Conservation (phyloP, 176 grass and related monocot genomes). For the Paspalum notatum region DNA sequence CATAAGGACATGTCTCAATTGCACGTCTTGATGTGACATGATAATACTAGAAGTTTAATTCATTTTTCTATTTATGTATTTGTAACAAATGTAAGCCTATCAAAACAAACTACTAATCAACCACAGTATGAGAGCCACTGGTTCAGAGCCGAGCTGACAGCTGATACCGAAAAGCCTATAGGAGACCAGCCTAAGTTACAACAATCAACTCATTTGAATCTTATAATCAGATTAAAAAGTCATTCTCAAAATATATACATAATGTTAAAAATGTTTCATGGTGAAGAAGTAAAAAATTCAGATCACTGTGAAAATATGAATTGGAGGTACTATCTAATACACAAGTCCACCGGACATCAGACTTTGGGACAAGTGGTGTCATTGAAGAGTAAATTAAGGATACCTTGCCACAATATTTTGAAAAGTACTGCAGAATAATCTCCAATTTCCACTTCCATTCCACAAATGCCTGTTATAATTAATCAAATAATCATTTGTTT, state of each 20-base stretch:
- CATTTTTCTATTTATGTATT: neutral
- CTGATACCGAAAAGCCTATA: slow-evolving; percentile 2
- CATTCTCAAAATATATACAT: too few relatives aligned
- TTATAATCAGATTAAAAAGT: neutral
- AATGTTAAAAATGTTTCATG: too few relatives aligned
- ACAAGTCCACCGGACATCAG: too few relatives aligned
- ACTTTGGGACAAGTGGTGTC: slow-evolving; percentile 18
- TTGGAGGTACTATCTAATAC: too few relatives aligned
- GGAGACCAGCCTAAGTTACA: slow-evolving; percentile 18
- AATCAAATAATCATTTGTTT: slow-evolving; percentile 25
- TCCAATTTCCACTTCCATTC: slow-evolving; percentile 92
- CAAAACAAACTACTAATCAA: neutral
- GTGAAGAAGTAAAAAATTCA: too few relatives aligned
- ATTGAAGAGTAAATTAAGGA: slow-evolving; percentile 32
- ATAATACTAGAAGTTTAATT: slow-evolving; percentile 31
- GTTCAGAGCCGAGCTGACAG: neutral
- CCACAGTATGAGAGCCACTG: neutral
- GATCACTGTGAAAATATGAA: too few relatives aligned
- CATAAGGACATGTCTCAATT: slow-evolving; percentile 18
- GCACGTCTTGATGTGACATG: slow-evolving; percentile 17
- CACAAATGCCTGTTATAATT: slow-evolving; percentile 57
- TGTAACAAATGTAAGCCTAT: slow-evolving; percentile 2
- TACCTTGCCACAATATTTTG: slow-evolving; percentile 88
- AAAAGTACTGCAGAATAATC: slow-evolving; percentile 85
- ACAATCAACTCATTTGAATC: slow-evolving; percentile 22